Evolutionary conservation across 148 eudicot species (phyloP).

Genomic region (Diospyros lotus): DNA sequence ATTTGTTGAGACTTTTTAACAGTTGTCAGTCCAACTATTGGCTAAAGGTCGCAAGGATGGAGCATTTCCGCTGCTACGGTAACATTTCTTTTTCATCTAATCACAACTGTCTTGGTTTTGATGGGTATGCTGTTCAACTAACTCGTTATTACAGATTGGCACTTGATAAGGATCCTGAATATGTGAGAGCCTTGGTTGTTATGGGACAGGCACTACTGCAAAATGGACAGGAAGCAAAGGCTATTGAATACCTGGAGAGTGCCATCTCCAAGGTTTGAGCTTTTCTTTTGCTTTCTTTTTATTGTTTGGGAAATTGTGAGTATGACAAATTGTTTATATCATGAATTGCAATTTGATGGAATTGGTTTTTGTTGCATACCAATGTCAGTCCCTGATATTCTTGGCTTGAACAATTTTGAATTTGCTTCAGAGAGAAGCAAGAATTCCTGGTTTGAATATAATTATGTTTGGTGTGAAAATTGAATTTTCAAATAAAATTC

Average conservation of each 20-base stretch:
- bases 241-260: slow-evolving; percentile 53
- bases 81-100: slow-evolving; percentile 14
- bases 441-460: no score
- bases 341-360: background rate
- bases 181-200: slow-evolving; percentile 56
- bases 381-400: no score
- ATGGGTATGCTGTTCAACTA: slow-evolving; percentile 14
- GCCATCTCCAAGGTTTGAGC: slow-evolving; percentile 65
- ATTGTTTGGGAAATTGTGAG: no score
- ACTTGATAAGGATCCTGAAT: slow-evolving; percentile 77
- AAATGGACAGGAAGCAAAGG: slow-evolving; percentile 41
- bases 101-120: slow-evolving; percentile 4
- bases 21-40: slow-evolving; percentile 55
- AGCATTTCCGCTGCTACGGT: slow-evolving; percentile 63
- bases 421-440: no score
- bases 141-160: slow-evolving; percentile 55
- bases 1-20: slow-evolving; percentile 17
- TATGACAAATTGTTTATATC: no score
- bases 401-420: no score
- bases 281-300: background rate
- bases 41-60: slow-evolving; percentile 43
- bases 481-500: no score
- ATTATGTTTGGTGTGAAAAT: no score
- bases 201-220: slow-evolving; percentile 62
- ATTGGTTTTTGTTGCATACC: no score